Base-by-base conservation (phyloP, 768 basidiomycete genomes). In the Collybia sordida region DNA sequence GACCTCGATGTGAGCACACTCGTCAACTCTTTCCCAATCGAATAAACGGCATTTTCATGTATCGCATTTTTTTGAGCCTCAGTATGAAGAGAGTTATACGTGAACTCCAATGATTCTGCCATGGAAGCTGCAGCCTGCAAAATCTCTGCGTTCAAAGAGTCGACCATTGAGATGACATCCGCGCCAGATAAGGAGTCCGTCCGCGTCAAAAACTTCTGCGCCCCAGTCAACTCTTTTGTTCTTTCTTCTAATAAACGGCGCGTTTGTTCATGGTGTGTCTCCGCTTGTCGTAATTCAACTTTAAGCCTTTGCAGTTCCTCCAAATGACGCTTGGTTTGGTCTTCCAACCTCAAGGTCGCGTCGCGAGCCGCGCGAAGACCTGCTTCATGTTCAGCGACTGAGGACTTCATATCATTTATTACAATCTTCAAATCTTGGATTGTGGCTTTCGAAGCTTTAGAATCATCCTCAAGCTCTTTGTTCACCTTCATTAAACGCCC, bases 131-230 rank as follows among this genome's bases (percentile, higher is more conserved):
- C 51, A 2, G 51, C 41, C 50, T 61, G 59, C 49, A 56, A 51
- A 42, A 59, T 55, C 47, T 61, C 58, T 2, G 44, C 51, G 34
- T 60, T 58, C 47, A 60, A 42, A 5, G 15, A 42, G 21, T 55
- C 53, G n/a, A 55, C 54, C n/a, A 69, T 57, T 11, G 27, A 28
- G 4, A 61, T 54, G 43, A 78, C 69, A 8, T 81, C 79, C 0
- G 72, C 69, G 1, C 71, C 75, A 0, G 79, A 74, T 49, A 74
- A 64, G 0, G 56, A 53, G 45, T 81, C 79, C 15, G 70, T 64
- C 31, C 70, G 76, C 1, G 70, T 71, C 59, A 79, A 59, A 57
- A 74, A 80, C 7, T 65, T 59, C 44, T 76, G 74, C 0, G 72
- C 71, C 0, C 64, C 68, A n/a, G 68, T 69, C 6, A 79, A 53